Base-by-base conservation (phyloP, 2,329 filamentous ascomycete species). In the Alternaria infectoria region DNA sequence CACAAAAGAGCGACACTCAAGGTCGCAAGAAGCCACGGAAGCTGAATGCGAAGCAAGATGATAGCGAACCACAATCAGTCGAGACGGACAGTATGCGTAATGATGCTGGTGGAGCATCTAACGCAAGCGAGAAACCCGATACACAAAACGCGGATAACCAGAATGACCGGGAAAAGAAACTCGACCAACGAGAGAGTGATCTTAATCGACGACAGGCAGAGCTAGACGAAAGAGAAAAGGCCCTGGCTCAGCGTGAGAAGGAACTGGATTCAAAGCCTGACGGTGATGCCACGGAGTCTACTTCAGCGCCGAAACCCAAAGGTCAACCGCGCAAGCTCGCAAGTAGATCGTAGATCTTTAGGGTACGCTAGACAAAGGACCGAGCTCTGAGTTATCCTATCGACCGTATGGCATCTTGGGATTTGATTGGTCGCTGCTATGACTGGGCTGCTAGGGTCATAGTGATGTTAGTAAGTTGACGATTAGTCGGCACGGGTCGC, bases 11-110 rank as follows among this genome's bases (percentile, higher is more conserved):
- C 17, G 44, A 32, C 4, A 13, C 36, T 19, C 43, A 63, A 12
- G 50, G 54, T 19, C 67, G 67, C 3, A 71, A 69, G 40, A 69
- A 66, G 47, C 67, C 67, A 40, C 67, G 69, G 13, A 71, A 71
- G 21, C 19, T 71, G 44, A 61, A 68, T n/a, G 11, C 49, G 2
- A 65, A 55, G 15, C 60, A 60, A 17, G 43, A 49, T 2, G 26
- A 61, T 13, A 44, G 21, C 3, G 50, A 50, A 2, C 3, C 51
- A 7, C 17, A 21, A 21, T 36, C 25, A n/a, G 15, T 5, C 32
- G 13, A 55, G n/a, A 30, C 49, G 3, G 50, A 45, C 17, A 25
- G 25, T 21, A 26, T 30, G 17, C 30, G 13, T 3, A 26, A 49
- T 5, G n/a, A 26, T 23, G 19, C 30, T 6, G 25, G 2, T 17